Evolutionary conservation across 805 yeast genomes (phyloP), one percentile per base, ranked within the genome.

Genomic region (Starmerella khaoyaiensis): DNA sequence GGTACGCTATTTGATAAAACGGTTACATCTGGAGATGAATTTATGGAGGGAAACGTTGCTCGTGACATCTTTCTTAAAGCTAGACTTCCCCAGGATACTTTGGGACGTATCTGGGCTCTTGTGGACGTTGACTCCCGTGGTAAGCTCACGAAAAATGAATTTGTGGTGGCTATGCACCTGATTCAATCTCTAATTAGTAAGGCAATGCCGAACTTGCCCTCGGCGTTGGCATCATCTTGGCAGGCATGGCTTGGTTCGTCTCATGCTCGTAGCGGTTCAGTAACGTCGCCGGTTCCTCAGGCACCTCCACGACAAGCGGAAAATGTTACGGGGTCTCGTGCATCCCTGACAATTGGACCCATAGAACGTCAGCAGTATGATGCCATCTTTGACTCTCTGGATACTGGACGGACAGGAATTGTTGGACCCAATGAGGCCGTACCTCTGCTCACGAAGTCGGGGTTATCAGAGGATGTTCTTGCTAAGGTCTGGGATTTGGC

Each of bases 401-500:
- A 87, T 55, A 77, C 76, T 47, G 35, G 61, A 6, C 67, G 69
- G 23, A 41, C 63, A 2, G 94, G 93, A 4, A 53, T 64, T 2
- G 66, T 87, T 47, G 70, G 76, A 17, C 78, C 95, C 3, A 72
- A 68, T 41, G 82, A 82, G 47, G 83, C 90, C 31, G 98, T 94
- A 5, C 76, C 79, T 6, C 83, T 86, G 55, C 71, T 90, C 50
- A 75, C 82, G 67, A 79, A 90, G 8, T 87, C 97, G 3, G 79
- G 81, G 44, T 69, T 90, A 42, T 69, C 76, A 35, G 94, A 86
- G 52, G 86, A 81, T 35, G 75, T 73, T 16, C 68, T 90, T 45
- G 98, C 97, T 1, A 62, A 73, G 18, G 75, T 87, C 29, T 90
- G 99, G 99, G 98, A 90, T 59, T 66, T 90, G 48, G 74, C 97